A percentile compares a stretch with the other conserved stretches of the same genome.
These are phyloP conservation scores for Arabidopsis lyrata DNA, from an alignment of 441 rosid genomes.

Conservation along the genomic window DNA sequence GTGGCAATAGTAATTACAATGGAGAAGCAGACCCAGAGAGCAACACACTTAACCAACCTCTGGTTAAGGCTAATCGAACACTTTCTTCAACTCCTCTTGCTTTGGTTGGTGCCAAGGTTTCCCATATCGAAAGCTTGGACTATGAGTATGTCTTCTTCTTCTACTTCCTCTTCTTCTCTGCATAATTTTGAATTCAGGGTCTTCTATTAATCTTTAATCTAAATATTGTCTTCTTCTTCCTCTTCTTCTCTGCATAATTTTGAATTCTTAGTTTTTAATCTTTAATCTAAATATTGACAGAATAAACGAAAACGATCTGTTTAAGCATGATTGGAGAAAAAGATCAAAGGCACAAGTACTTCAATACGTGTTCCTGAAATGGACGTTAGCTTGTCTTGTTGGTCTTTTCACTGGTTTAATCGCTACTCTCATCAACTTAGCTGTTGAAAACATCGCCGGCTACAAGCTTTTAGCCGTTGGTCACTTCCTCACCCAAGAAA, in stretches of 20 bases:
- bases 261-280: conserved; percentile 10
- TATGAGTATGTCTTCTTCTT: conserved; percentile 66
- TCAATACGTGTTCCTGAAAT: conserved; percentile 85
- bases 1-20: conserved; percentile 43
- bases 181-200: conserved; percentile 3
- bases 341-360: conserved; percentile 83
- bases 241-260: conserved; percentile 2
- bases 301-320: conserved; percentile 89
- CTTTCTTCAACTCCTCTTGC: conserved; percentile 83
- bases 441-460: conserved; percentile 93
- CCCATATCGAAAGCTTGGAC: conserved; percentile 88
- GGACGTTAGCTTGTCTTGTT: conserved; percentile 82
- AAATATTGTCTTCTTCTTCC: conserved; percentile 23
- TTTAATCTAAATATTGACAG: conserved; percentile 47
- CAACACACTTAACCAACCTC: conserved; percentile 69
- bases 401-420: conserved; percentile 87
- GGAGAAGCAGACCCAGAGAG: conserved; percentile 71
- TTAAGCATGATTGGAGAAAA: conserved; percentile 97
- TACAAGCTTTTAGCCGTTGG: conserved; percentile 86
- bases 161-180: conserved; percentile 6
- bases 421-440: conserved; percentile 88
- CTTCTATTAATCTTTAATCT: background rate
- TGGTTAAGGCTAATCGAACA: conserved; percentile 74
- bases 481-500: conserved; percentile 58
- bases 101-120: conserved; percentile 85